Evolutionary conservation across 495 filamentous ascomycete genomes (phyloP).

Genomic region (Aspergillus bertholletiae): DNA sequence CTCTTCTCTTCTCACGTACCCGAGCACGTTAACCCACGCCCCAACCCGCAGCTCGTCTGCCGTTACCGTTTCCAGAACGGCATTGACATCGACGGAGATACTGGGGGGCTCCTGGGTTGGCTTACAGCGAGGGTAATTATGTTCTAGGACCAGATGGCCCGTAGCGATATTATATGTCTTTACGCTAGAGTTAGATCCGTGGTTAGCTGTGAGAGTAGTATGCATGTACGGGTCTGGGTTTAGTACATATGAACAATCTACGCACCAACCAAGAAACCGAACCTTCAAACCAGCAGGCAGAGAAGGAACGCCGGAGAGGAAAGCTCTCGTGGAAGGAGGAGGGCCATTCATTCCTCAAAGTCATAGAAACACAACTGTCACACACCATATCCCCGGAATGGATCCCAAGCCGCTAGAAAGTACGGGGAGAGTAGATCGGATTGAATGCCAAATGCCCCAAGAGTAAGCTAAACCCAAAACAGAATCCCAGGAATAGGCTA

Average conservation of each 20-base stretch:
- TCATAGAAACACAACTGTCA: too few relatives aligned
- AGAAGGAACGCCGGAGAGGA: slow-evolving; percentile 60
- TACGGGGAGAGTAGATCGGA: too few relatives aligned
- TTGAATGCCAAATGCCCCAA: not conserved
- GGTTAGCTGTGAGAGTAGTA: too few relatives aligned
- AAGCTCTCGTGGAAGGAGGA: slow-evolving; percentile 60
- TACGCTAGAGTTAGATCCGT: slow-evolving; percentile 52
- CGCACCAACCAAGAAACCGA: slow-evolving; percentile 89
- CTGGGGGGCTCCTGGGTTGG: slow-evolving; percentile 21
- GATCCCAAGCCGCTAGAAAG: too few relatives aligned
- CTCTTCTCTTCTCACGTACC: slow-evolving; percentile 56
- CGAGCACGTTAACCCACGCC: slow-evolving; percentile 89
- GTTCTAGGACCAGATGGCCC: slow-evolving; percentile 62
- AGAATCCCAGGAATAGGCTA: not conserved
- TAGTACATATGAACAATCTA: slow-evolving; percentile 9
- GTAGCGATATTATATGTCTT: slow-evolving; percentile 57
- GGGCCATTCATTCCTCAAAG: slow-evolving; percentile 39
- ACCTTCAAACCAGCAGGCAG: slow-evolving; percentile 66
- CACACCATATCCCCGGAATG: too few relatives aligned
- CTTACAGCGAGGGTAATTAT: slow-evolving; percentile 54
- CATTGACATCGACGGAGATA: slow-evolving; percentile 65
- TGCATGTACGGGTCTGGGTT: too few relatives aligned
- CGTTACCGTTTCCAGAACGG: slow-evolving; percentile 62
- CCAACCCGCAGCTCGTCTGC: slow-evolving; percentile 65
- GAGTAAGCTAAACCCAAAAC: not conserved